Base-by-base conservation (phyloP, 169 alveolate species). In the Plasmodium sp. region DNA sequence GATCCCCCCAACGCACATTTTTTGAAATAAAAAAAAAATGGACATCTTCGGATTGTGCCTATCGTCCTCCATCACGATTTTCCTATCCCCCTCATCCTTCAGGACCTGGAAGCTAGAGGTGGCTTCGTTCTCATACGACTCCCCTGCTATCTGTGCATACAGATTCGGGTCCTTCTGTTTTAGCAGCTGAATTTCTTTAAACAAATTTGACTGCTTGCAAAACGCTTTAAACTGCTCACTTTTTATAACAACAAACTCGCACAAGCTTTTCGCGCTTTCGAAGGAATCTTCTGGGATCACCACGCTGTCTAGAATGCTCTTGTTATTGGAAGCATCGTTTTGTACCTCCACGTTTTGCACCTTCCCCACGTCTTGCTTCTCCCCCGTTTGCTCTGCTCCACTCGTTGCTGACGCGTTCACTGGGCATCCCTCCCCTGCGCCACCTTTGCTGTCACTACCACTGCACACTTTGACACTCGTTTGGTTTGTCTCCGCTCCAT, bases 1-100 rank as follows among this genome's bases (percentile, higher is more conserved):
- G 48, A 90, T 80, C 2, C 94, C 94, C 31, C 94, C 94, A 39
- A 80, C 90, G 39, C 94, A 90, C 27, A 90, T 41, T 90, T 90
- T 90, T 80, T 79, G 80, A 80, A 31, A 90, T n/a, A 90, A 22
- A 90, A 80, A 90, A 41, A 90, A 31, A 22, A 90, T 71, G 34
- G 94, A 90, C 5, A 90, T 33, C 36, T 80, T 90, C 39, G 94
- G 94, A 81, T 80, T 41, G 16, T 39, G 90, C 5, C n/a, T 67
- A 34, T 90, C 94, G 31, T 12, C 62, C 51, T 90, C 94, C 58
- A 41, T 90, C 22, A 80, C 51, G n/a, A 90, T 16, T 81, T 90
- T 90, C 36, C n/a, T 56, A 56, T 90, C 62, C n/a, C 75, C 75
- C 34, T 41, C 77, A 75, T 80, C 91, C 58, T 90, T 90, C 18